Base-by-base conservation (phyloP, 108 stramenopile species). In the Stephanodiscus minutulus region DNA sequence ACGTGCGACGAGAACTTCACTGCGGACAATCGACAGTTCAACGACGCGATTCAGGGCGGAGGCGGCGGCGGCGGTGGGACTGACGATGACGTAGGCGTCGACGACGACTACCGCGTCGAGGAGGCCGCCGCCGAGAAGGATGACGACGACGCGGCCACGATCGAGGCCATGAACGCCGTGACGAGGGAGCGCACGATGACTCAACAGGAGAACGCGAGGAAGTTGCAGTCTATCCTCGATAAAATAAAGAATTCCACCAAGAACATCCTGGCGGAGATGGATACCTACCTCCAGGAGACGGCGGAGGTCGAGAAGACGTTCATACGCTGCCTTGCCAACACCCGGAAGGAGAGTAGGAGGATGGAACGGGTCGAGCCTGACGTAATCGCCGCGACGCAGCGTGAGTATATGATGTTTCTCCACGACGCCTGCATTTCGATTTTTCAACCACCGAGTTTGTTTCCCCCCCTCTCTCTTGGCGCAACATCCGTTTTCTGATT, bases 291-390 rank as follows among this genome's bases (percentile, higher is more conserved):
- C 44, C 50, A 79, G 48, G 72, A 74, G 25, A 60, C 63, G 21
- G 78, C 79, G 46, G 64, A 71, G 37, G 65, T 80, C 24, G 71
- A 80, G 11, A 67, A 73, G 57, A 59, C 68, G 8, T 85, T 77
- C 50, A 58, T 74, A 8, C 47, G 72, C 7, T 74, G 82, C 21
- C 74, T 70, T 36, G 66, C 72, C 44, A 79, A 71, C 27, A 73
- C 79, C 24, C 71, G 72, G 44, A 64, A 81, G 47, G 86, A 87
- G 48, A 61, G 73, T 7, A 33, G 72, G 24, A 62, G 86, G 31
- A 58, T 87, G 71, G 83, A 87, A 47, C 48, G 56, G 44, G 82
- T 87, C 0, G 86, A 79, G 49, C 86, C 86, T n/a, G 86, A 87
- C 59, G 79, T 87, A 56, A 79, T 62, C 48, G 68, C 50, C 2